Conservation (phyloP, 345 rosid species). For the Acer yangbiense region DNA sequence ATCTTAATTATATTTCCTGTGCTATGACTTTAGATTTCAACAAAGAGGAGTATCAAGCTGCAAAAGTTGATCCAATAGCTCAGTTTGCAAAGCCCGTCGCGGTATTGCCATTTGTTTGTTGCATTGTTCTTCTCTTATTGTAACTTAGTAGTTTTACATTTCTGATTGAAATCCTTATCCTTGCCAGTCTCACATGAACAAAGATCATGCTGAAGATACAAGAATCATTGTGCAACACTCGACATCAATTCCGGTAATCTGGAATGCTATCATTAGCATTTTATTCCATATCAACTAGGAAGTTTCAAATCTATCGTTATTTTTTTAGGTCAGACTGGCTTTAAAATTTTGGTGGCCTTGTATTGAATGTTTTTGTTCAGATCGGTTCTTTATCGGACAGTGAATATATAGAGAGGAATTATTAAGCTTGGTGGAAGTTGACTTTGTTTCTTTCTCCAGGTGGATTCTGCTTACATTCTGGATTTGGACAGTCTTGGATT, state of each 20-base stretch:
- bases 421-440: constrained; percentile 1
- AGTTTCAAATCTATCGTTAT: background rate
- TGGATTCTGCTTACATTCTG: constrained; percentile 81
- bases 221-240: constrained; percentile 71
- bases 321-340: background rate
- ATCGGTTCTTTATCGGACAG: background rate
- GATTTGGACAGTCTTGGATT: constrained; percentile 95
- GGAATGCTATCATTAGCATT: background rate
- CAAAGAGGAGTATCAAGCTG: constrained; percentile 64
- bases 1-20: constrained; percentile 10
- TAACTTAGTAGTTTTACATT: background rate
- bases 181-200: constrained; percentile 85
- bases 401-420: background rate
- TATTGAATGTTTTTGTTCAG: background rate
- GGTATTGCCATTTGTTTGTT: constrained; percentile 42
- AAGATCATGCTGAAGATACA: constrained; percentile 90
- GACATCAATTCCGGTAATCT: constrained; percentile 75
- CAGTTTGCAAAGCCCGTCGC: constrained; percentile 84
- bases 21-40: constrained; percentile 55
- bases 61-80: constrained; percentile 86
- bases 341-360: background rate
- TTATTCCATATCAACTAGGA: constrained; percentile 1
- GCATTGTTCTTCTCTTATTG: constrained; percentile 1
- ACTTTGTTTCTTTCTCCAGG: constrained; percentile 49
- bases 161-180: constrained; percentile 14